Evolutionary conservation across 2,329 filamentous ascomycete species (phyloP).

Genomic region (Diaporthe ilicicola): DNA sequence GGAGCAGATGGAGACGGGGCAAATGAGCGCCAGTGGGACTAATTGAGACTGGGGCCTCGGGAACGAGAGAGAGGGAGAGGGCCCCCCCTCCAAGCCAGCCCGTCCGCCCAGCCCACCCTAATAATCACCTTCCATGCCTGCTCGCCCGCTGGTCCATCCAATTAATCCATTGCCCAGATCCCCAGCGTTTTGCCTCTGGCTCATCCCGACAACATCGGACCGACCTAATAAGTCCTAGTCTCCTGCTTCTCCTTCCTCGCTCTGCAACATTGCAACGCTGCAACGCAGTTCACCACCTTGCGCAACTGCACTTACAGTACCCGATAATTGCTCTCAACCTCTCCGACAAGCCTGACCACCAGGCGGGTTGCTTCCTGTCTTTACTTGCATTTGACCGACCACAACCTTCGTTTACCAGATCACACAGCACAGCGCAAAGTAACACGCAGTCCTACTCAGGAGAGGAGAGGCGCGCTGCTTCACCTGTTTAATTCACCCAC

Average conservation of each 20-base stretch:
- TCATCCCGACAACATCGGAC: slow-evolving; percentile 17
- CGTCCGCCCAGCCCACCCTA: slow-evolving; percentile 17
- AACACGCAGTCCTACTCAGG: not conserved
- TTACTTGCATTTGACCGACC: slow-evolving; percentile 13
- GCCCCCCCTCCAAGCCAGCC: not conserved
- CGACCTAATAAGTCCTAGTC: slow-evolving; percentile 19
- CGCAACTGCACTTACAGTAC: not conserved
- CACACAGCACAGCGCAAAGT: not conserved
- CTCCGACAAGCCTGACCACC: not conserved
- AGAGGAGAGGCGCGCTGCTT: not conserved
- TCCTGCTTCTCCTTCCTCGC: slow-evolving; percentile 7
- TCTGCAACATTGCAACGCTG: too few relatives aligned
- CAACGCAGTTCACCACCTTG: not conserved
- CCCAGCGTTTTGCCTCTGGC: slow-evolving; percentile 16
- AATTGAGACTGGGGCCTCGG: not conserved
- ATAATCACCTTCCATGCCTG: slow-evolving; percentile 4
- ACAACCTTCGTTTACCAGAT: slow-evolving; percentile 1
- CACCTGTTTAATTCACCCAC: not conserved
- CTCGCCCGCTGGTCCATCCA: slow-evolving; percentile 3
- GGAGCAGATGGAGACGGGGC: slow-evolving; percentile 2
- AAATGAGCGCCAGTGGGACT: slow-evolving; percentile 13
- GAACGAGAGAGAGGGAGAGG: slow-evolving; percentile 12
- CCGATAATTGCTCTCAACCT: not conserved
- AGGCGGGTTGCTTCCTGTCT: slow-evolving; percentile 8
- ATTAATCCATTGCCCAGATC: slow-evolving; percentile 16